Percentiles rank a stretch among this genome's conserved stretches.
Conservation (phyloP, 345 rosid genomes). For the Hypericum perforatum region DNA sequence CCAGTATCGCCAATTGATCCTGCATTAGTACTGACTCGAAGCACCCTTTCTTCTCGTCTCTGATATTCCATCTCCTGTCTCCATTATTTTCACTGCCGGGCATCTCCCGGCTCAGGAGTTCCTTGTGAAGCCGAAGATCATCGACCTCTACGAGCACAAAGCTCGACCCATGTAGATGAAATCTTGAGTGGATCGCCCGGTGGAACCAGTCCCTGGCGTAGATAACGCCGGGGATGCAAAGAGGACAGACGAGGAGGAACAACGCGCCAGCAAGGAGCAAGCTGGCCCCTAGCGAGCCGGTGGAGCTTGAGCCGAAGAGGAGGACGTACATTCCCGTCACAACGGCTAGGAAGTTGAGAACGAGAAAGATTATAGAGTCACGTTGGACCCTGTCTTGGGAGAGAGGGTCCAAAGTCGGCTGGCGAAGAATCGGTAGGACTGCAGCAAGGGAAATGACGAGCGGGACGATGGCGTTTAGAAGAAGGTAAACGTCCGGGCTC, state of each 20-base stretch:
- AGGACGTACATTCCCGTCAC: constrained; percentile 78
- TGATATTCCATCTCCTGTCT: constrained; percentile 18
- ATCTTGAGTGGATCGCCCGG: constrained; percentile 47
- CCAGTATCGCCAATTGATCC: constrained; percentile 54
- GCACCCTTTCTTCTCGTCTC: constrained; percentile 26
- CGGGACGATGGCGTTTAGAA: constrained; percentile 66
- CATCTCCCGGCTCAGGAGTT: constrained; percentile 37
- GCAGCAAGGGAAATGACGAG: constrained; percentile 52
- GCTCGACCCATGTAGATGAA: constrained; percentile 43
- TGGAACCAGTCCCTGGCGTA: constrained; percentile 72
- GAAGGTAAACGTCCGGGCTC: constrained; percentile 51
- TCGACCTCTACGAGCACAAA: constrained; percentile 77
- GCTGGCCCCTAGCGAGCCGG: constrained; percentile 28
- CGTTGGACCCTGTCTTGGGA: constrained; percentile 57
- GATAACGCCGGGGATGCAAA: constrained; percentile 67
- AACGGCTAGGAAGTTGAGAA: constrained; percentile 60
- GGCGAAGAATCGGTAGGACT: constrained; percentile 71
- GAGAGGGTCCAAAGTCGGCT: constrained; percentile 67
- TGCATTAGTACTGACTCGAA: constrained; percentile 40
- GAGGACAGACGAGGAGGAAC: constrained; percentile 55
- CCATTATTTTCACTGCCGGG: constrained; percentile 27
- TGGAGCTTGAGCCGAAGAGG: constrained; percentile 36
- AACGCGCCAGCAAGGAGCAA: constrained; percentile 67
- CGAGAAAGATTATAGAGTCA: constrained; percentile 58
- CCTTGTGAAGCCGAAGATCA: constrained; percentile 84